A percentile compares a stretch with the other conserved stretches of the same genome.
Conservation (phyloP, 148 eudicot genomes). For the Silene uniflora region DNA sequence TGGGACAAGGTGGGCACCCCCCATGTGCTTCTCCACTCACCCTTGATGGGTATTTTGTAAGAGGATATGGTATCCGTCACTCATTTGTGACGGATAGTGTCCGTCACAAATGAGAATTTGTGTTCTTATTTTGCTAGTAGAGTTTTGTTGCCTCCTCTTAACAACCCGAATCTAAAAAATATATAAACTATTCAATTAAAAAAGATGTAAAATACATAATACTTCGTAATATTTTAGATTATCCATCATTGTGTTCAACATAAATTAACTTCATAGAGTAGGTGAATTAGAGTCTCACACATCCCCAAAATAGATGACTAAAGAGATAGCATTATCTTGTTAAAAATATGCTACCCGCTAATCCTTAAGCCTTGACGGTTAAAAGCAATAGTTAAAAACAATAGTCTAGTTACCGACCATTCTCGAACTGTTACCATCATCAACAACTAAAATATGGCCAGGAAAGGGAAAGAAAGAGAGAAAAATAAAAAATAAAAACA, state of each 20-base stretch:
- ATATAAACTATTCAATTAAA: too few relatives aligned
- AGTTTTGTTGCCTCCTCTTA: background rate
- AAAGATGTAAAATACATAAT: background rate
- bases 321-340: conserved; percentile 20
- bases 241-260: conserved; percentile 9
- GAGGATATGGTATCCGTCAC: too few relatives aligned
- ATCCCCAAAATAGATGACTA: background rate
- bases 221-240: conserved; percentile 12
- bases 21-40: too few relatives aligned
- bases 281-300: conserved; percentile 11
- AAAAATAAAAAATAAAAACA: background rate
- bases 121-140: background rate
- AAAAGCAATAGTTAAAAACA: conserved; percentile 10
- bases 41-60: too few relatives aligned
- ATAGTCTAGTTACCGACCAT: conserved; percentile 18
- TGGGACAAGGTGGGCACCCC: too few relatives aligned
- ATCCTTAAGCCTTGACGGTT: conserved; percentile 14
- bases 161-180: background rate
- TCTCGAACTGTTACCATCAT: conserved; percentile 15
- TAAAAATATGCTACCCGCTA: conserved; percentile 2
- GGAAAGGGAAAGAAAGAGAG: background rate
- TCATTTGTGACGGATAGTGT: too few relatives aligned
- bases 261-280: conserved; percentile 3
- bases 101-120: too few relatives aligned
- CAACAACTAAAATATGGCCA: background rate